These are phyloP conservation scores for Exophiala viscosa DNA, from an alignment of 2,329 filamentous ascomycete genomes.

Conservation along the genomic window DNA sequence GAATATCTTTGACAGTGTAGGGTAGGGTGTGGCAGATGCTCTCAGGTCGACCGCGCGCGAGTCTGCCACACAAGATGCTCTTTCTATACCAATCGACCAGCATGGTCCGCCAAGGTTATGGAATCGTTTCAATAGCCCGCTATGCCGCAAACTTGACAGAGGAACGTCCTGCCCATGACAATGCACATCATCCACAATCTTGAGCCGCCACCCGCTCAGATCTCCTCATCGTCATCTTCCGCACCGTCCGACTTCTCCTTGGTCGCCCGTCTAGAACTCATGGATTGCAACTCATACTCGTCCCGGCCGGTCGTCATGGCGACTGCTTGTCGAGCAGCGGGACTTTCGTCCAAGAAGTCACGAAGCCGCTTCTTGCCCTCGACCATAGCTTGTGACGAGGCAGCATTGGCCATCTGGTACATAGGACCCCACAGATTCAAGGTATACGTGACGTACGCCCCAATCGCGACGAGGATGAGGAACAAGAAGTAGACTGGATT, in stretches of 20 bases:
- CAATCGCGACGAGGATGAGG: slow-evolving; percentile 70
- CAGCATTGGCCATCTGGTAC: slow-evolving; percentile 89
- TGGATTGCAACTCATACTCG: slow-evolving; percentile 56
- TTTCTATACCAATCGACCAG: too few species aligned
- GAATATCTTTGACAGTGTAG: too few species aligned
- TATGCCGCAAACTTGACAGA: not conserved
- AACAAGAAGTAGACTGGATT: slow-evolving; percentile 93
- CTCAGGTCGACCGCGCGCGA: too few species aligned
- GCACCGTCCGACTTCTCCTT: slow-evolving; percentile 21
- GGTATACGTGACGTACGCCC: slow-evolving; percentile 83
- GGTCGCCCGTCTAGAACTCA: slow-evolving; percentile 24
- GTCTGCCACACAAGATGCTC: too few species aligned
- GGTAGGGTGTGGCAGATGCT: too few species aligned
- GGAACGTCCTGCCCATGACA: too few species aligned
- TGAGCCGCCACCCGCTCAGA: not conserved
- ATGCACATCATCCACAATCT: not conserved
- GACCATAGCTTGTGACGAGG: slow-evolving; percentile 77
- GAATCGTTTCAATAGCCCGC: not conserved
- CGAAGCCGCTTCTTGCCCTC: slow-evolving; percentile 88
- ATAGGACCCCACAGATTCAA: slow-evolving; percentile 96
- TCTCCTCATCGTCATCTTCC: slow-evolving; percentile 20
- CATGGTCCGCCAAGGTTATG: too few species aligned
- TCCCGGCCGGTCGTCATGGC: slow-evolving; percentile 59
- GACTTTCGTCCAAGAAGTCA: slow-evolving; percentile 84
- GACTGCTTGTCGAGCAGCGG: slow-evolving; percentile 77